Base-by-base conservation (phyloP, 169 alveolate species). In the Plasmodium vinckei region DNA sequence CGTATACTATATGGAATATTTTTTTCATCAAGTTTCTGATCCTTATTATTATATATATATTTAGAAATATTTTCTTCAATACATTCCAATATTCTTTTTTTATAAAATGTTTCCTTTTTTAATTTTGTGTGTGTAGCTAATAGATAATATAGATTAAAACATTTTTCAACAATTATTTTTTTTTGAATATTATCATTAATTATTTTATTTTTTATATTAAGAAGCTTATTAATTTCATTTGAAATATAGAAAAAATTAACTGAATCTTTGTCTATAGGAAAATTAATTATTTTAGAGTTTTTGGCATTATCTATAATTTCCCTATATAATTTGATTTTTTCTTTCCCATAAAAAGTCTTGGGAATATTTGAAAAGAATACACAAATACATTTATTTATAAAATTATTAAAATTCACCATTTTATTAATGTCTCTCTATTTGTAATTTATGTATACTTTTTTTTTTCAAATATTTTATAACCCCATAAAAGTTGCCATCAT, bases 71-170 rank as follows among this genome's bases (percentile, higher is more conserved):
- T 82, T 2, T 82, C 46, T 57, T 82, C 90, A 23, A 67, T 51
- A 82, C 67, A 82, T 21, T 65, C 73, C 12, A 82, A 15, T 13
- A 49, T 61, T 15, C 7, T 27, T 54, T 23, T 82, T 44, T 65
- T 59, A 9, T 54, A 54, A 82, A 46, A 51, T 9, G 69, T 10
- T 17, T 27, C 27, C 46, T 27, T 63, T n/a, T 77, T 77, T 68
- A 65, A 51, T 57, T 68, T 69, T 17, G 72, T 63, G 61, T 33
- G 39, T 68, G 86, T 56, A 44, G 57, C 17, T 65, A 82, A 61
- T 3, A 82, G 17, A 47, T 68, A 82, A 33, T 68, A 82, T 63
- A 82, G 33, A 51, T 82, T 82, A 12, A 82, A 44, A 49, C 90
- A 56, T 42, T 39, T 65, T 27, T 82, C 73, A 1, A 68, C n/a